Evolutionary conservation across 176 grass and related monocot genomes (phyloP), one percentile per base, ranked within the genome.

Genomic region (Aegilops longissima): DNA sequence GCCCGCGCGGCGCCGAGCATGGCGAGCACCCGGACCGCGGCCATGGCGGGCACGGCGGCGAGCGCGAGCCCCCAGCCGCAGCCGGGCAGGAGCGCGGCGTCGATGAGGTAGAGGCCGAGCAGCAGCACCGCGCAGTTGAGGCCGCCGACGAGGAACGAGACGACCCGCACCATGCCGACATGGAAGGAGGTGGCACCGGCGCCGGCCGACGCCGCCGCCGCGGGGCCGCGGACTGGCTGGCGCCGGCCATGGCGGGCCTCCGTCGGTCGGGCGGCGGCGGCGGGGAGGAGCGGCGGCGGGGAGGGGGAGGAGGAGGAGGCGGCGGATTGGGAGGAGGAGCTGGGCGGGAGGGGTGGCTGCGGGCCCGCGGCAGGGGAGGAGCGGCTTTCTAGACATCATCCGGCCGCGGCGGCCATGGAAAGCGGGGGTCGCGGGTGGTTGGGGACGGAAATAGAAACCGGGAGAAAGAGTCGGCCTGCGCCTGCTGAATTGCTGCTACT

Each of bases 1-100:
- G 93, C 93, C 70, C 86, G 88, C 24, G 92, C 96, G 33, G 92
- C 83, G 64, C 90, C 86, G 6, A 94, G 80, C 96, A 98, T 98
- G 82, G 85, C 40, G 79, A 94, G 56, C 84, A 98, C 86, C 88
- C 92, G 95, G 40, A 96, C 87, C 16, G 86, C 88, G 0, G 96
- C 93, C 70, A 94, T 8, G 9, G 90, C 51, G 52, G 86, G 64
- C 16, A 54, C 87, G 2, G 87, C 78, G 35, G 90, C 88, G 78
- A 98, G 40, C 6, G 93, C 83, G 45, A 92, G 71, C 35, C 40
- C 85, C 49, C 65, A 80, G 52, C 76, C 58, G 84, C 96, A 98
- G 7, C 70, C 71, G 9, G 79, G 42, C 16, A 87, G 73, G 18
- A 95, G 82, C 45, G 89, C 86, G 75, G 71, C 85, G 40, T 86